phyloP scores from a whole-genome alignment of 2,329 filamentous ascomycete genomes.

The Trichoderma koningii region DNA sequence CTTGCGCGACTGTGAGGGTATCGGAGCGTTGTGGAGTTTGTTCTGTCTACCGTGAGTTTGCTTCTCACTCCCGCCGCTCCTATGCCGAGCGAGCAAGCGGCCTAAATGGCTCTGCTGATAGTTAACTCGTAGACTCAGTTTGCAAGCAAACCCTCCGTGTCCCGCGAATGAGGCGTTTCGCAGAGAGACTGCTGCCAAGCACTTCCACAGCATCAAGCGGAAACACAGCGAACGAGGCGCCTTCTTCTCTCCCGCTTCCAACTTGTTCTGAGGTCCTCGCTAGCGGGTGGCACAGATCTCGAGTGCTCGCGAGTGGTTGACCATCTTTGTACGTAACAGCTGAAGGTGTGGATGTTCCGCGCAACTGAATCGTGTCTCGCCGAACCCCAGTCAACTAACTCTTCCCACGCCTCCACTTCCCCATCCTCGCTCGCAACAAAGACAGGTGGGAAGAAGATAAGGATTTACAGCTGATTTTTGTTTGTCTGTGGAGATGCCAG shows the following conservation, averaged over 20 bases:
- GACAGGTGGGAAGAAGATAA: conserved; percentile 16
- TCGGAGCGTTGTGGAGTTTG: conserved; percentile 6
- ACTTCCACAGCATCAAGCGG: too few species aligned
- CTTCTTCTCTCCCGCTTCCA: background rate
- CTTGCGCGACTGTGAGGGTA: background rate
- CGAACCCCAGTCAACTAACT: conserved; percentile 1
- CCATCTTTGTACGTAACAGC: conserved; percentile 25
- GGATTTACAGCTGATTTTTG: background rate
- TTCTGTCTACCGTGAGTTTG: background rate
- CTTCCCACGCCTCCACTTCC: conserved; percentile 2
- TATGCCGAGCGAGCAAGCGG: background rate
- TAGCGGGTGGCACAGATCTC: conserved; percentile 12
- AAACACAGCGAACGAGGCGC: too few species aligned
- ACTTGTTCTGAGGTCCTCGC: background rate
- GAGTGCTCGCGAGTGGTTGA: background rate
- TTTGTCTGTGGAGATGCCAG: background rate
- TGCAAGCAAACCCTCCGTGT: too few species aligned
- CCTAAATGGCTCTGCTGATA: background rate
- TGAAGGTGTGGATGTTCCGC: background rate
- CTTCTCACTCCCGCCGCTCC: background rate
- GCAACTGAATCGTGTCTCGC: conserved; percentile 20
- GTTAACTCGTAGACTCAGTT: background rate
- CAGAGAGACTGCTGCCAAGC: too few species aligned
- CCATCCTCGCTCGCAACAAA: conserved; percentile 7
- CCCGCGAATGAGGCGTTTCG: too few species aligned